Conservation (phyloP, 345 rosid genomes). For the Ricinus communis region DNA sequence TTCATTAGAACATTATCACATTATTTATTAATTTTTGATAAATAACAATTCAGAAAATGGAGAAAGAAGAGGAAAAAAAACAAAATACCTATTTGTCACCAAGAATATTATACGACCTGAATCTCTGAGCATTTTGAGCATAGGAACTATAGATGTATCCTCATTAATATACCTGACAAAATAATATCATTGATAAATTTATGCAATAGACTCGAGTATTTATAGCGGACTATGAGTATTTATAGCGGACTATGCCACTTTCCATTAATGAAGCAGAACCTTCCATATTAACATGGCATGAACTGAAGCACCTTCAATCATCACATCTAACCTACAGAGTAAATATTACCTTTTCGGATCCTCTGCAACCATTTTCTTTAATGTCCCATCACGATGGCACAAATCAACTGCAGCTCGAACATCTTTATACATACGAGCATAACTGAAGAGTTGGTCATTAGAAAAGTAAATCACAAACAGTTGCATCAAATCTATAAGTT, state of each 20-base stretch:
- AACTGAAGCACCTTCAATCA: background rate
- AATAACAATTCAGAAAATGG: background rate
- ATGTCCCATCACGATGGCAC: conserved; percentile 98
- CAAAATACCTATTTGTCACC: conserved; percentile 86
- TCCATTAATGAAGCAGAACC: background rate
- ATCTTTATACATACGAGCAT: conserved; percentile 79
- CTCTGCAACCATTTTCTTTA: conserved; percentile 94
- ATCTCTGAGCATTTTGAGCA: conserved; percentile 86
- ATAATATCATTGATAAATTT: background rate
- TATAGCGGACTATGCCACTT: background rate
- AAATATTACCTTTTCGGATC: conserved; percentile 59
- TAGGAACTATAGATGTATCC: conserved; percentile 69
- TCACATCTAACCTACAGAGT: too few species aligned
- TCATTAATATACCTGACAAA: conserved; percentile 75
- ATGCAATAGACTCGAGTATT: background rate
- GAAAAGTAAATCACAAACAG: conserved; percentile 3
- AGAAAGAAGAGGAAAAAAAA: background rate
- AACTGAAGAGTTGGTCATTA: conserved; percentile 41
- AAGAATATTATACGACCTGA: conserved; percentile 93
- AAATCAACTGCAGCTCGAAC: conserved; percentile 96
- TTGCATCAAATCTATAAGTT: background rate
- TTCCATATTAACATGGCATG: background rate
- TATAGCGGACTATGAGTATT: too few species aligned
- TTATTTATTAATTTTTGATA: too few species aligned
- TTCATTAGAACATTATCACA: background rate